Evolutionary conservation across 768 basidiomycete species (phyloP).

Genomic region (Pleurotus eryngii): DNA sequence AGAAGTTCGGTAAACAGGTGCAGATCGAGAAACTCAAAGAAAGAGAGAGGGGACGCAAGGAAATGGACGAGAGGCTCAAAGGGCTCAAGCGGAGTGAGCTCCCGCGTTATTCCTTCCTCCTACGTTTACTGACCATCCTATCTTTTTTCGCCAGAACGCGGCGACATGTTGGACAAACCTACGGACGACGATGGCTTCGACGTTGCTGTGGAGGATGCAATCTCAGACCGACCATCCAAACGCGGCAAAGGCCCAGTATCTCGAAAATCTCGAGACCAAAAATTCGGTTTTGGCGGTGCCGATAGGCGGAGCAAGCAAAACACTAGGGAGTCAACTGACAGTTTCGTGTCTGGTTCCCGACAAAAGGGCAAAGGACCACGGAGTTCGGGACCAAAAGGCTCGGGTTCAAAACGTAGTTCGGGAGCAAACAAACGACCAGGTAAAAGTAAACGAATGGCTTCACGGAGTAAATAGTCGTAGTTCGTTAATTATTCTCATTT

Average conservation of each 20-base stretch:
- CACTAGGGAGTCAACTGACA: constrained; percentile 75
- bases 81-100: constrained; percentile 81
- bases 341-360: constrained; percentile 49
- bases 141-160: constrained; percentile 57
- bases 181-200: constrained; percentile 76
- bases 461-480: constrained; percentile 31
- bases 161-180: constrained; percentile 71
- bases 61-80: constrained; percentile 83
- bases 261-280: constrained; percentile 66
- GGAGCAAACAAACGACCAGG: constrained; percentile 50
- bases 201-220: constrained; percentile 86
- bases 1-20: constrained; percentile 98
- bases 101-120: constrained; percentile 20
- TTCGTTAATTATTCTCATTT: not conserved
- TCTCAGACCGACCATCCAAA: constrained; percentile 62
- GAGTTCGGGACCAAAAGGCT: constrained; percentile 24
- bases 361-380: constrained; percentile 23
- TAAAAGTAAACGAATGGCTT: constrained; percentile 51
- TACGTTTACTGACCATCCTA: not conserved
- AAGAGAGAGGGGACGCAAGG: constrained; percentile 85
- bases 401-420: constrained; percentile 22
- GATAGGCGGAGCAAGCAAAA: constrained; percentile 77
- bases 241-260: constrained; percentile 47
- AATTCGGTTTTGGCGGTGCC: constrained; percentile 78
- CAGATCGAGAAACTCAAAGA: constrained; percentile 94